A percentile compares a stretch with the other conserved stretches of the same genome.
phyloP scores from a whole-genome alignment of 2,329 filamentous ascomycete species.

The Cladosporium sp. region DNA sequence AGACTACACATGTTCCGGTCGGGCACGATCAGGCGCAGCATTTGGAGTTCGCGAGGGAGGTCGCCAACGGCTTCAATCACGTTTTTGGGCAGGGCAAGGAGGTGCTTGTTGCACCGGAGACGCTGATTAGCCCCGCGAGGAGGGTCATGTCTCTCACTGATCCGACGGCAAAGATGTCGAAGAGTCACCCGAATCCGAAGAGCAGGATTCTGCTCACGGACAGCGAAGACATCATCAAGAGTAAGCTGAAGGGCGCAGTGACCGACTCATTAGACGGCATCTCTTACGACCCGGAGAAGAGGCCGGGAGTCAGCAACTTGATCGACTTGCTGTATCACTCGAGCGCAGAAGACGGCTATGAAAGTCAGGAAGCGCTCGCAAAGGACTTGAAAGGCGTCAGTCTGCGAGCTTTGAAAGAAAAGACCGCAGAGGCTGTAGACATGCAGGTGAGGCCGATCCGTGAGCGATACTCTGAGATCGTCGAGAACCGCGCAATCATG shows the following conservation, averaged over 20 bases:
- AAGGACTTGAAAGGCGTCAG: slow-evolving; percentile 38
- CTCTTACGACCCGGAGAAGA: slow-evolving; percentile 60
- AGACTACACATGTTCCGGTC: slow-evolving; percentile 88
- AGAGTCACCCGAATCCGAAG: slow-evolving; percentile 64
- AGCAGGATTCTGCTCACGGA: slow-evolving; percentile 84
- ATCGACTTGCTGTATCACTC: slow-evolving; percentile 68
- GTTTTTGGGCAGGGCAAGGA: slow-evolving; percentile 47
- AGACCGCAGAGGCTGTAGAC: slow-evolving; percentile 54
- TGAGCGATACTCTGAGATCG: slow-evolving; percentile 49
- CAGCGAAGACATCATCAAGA: slow-evolving; percentile 52
- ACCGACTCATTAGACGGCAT: slow-evolving; percentile 68
- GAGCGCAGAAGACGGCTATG: slow-evolving; percentile 29
- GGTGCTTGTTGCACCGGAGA: slow-evolving; percentile 61
- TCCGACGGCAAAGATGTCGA: slow-evolving; percentile 86
- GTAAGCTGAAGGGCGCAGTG: slow-evolving; percentile 65
- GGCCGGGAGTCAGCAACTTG: slow-evolving; percentile 85
- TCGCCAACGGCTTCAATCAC: slow-evolving; percentile 81
- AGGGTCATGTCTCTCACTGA: slow-evolving; percentile 84
- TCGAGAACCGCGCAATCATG: slow-evolving; percentile 48
- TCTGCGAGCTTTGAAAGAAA: slow-evolving; percentile 57
- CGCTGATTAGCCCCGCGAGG: slow-evolving; percentile 71
- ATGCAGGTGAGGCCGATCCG: slow-evolving; percentile 50
- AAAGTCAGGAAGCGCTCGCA: slow-evolving; percentile 41
- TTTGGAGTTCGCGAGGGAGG: slow-evolving; percentile 83
- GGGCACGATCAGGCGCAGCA: slow-evolving; percentile 95